phyloP scores from a whole-genome alignment of 108 stramenopile genomes.

The Thalassiosira profunda region DNA sequence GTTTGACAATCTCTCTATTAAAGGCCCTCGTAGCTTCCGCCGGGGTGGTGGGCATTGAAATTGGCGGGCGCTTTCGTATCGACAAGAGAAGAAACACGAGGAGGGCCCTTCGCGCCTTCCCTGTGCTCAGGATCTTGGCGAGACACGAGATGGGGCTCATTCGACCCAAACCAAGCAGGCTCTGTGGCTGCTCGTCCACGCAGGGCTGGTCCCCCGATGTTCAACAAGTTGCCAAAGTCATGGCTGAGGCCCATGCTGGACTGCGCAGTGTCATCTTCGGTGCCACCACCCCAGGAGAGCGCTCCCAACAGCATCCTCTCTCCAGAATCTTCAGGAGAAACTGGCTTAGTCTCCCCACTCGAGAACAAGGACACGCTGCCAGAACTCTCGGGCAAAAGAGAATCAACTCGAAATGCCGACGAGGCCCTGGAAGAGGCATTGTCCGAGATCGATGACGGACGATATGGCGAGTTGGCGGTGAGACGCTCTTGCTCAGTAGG shows the following conservation, averaged over 20 bases:
- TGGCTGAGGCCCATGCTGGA: slow-evolving; percentile 22
- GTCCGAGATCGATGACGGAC: background rate
- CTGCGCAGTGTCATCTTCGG: slow-evolving; percentile 3
- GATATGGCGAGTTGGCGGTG: background rate
- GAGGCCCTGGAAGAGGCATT: background rate
- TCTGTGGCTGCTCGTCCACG: slow-evolving; percentile 51
- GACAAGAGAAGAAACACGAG: too few species aligned
- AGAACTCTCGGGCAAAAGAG: slow-evolving; percentile 14
- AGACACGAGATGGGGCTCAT: too few species aligned
- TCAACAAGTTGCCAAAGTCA: slow-evolving; percentile 46
- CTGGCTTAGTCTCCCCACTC: slow-evolving; percentile 11
- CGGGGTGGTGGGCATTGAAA: too few species aligned
- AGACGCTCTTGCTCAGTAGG: background rate
- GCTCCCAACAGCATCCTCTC: slow-evolving; percentile 23
- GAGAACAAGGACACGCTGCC: slow-evolving; percentile 39
- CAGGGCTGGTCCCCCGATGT: slow-evolving; percentile 30
- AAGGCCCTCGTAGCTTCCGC: too few species aligned
- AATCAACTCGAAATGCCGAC: background rate
- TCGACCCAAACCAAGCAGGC: too few species aligned
- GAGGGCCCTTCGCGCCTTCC: too few species aligned
- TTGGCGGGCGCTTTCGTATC: too few species aligned
- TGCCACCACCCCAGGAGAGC: slow-evolving; percentile 47
- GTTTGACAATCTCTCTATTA: too few species aligned
- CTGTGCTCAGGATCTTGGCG: too few species aligned
- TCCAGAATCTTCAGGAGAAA: slow-evolving; percentile 16